A percentile compares a stretch with the other conserved stretches of the same genome.
Evolutionary conservation across 2,329 filamentous ascomycete species (phyloP).

Genomic region (Orbilia javanica): DNA sequence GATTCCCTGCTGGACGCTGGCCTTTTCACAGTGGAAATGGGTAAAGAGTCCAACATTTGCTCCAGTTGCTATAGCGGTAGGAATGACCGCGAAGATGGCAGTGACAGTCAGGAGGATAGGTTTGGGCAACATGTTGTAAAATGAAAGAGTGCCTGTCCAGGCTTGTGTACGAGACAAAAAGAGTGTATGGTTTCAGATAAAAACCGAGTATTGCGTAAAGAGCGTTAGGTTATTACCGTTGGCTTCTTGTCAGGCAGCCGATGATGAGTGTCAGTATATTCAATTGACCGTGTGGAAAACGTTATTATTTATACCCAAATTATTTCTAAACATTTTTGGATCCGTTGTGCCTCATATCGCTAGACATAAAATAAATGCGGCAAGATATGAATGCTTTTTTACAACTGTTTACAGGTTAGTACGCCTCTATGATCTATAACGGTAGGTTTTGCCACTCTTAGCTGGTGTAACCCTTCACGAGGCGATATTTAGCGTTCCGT

Average conservation of each 20-base stretch:
- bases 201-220: neutral
- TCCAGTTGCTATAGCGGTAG: neutral
- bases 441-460: neutral
- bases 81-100: neutral
- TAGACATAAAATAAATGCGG: neutral
- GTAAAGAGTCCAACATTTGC: neutral
- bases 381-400: no score
- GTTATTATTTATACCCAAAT: neutral
- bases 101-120: conserved; percentile 1
- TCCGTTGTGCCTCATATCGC: neutral
- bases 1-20: neutral
- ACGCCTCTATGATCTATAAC: neutral
- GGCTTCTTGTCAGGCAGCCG: neutral
- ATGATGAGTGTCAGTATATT: neutral
- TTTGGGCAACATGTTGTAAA: neutral
- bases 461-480: neutral
- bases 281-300: neutral
- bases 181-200: neutral
- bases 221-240: neutral
- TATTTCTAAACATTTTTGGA: no score
- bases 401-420: no score
- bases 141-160: neutral
- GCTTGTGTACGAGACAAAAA: no score
- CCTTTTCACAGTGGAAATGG: neutral
- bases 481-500: neutral